Evolutionary conservation across 768 basidiomycete genomes (phyloP).

Genomic region (Mycena galopus): DNA sequence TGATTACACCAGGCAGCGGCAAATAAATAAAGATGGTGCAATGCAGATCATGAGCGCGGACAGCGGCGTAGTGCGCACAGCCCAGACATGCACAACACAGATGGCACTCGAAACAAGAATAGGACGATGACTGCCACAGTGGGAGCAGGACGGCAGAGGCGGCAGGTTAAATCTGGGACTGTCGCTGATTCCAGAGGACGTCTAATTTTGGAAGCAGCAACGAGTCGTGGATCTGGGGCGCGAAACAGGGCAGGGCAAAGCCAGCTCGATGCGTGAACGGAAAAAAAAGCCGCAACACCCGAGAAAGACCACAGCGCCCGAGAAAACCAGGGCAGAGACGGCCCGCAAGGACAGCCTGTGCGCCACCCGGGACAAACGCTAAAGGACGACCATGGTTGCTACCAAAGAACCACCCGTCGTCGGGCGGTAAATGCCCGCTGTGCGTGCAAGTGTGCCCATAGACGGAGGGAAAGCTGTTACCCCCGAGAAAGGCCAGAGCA

Average conservation of each 20-base stretch:
- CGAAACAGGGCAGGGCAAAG: neutral
- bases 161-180: neutral
- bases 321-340: too few species aligned
- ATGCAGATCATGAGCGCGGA: neutral
- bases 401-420: too few species aligned
- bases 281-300: neutral
- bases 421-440: too few species aligned
- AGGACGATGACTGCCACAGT: neutral
- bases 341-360: too few species aligned
- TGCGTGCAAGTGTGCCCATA: too few species aligned
- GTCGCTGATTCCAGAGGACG: neutral
- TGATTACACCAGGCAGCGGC: neutral
- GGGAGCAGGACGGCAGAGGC: neutral
- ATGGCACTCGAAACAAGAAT: neutral
- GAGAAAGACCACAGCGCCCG: neutral
- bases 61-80: neutral
- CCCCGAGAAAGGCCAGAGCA: too few species aligned
- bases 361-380: neutral
- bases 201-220: constrained; percentile 1
- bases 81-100: neutral
- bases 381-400: too few species aligned
- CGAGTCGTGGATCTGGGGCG: neutral
- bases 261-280: neutral
- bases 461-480: too few species aligned
- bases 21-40: neutral